Conservation (phyloP, 495 filamentous ascomycete genomes). For the Margaritispora aquatica region DNA sequence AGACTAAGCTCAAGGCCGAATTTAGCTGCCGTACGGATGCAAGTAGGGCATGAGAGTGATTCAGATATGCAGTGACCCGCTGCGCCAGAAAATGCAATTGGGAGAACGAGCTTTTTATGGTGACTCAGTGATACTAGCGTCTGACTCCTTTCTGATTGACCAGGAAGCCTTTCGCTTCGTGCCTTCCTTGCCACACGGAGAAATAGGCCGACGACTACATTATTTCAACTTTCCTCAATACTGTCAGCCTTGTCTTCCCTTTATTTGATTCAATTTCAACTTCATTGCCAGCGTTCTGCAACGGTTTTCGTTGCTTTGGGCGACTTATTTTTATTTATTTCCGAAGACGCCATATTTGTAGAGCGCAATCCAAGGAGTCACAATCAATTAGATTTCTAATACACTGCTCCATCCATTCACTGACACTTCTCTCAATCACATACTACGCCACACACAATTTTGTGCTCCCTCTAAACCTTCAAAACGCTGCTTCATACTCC, state of each 20-base stretch:
- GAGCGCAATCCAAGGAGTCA: slow-evolving; percentile 33
- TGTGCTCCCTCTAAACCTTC: background rate
- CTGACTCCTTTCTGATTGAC: slow-evolving; percentile 8
- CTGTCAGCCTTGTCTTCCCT: slow-evolving; percentile 24
- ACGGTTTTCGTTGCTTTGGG: background rate
- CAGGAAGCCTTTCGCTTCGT: background rate
- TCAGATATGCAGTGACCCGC: background rate
- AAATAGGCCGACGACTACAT: background rate
- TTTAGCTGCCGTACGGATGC: background rate
- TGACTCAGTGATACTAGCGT: slow-evolving; percentile 13
- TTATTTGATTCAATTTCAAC: background rate
- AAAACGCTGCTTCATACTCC: slow-evolving; percentile 14
- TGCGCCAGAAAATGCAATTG: background rate
- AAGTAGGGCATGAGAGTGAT: background rate
- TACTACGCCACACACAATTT: background rate
- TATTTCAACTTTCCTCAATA: background rate
- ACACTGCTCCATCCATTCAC: too few species aligned
- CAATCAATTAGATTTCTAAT: background rate
- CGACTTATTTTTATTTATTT: slow-evolving; percentile 15
- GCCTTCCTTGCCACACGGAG: background rate
- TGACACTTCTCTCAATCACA: background rate
- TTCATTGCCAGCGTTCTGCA: background rate
- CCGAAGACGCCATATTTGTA: slow-evolving; percentile 50
- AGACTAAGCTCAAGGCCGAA: slow-evolving; percentile 3
- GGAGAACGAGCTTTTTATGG: background rate